Evolutionary conservation across 495 filamentous ascomycete genomes (phyloP).

Genomic region (Cairneyella variabilis): DNA sequence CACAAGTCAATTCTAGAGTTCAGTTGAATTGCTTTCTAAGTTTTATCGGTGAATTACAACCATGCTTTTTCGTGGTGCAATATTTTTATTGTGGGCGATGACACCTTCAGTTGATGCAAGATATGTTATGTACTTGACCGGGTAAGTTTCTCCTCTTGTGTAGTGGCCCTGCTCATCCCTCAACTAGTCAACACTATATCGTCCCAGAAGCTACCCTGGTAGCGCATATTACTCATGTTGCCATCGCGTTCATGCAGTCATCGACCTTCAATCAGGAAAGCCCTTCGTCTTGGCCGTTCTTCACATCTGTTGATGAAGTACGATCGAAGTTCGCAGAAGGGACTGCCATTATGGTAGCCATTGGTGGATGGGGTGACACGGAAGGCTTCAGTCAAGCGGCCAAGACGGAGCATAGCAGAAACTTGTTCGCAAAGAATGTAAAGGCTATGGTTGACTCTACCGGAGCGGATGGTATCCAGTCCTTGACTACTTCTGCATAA

Average conservation of each 20-base stretch:
- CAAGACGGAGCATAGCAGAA: slow-evolving; percentile 45
- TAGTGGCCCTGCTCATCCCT: not conserved
- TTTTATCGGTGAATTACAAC: too few relatives aligned
- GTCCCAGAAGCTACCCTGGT: slow-evolving; percentile 43
- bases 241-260: slow-evolving; percentile 63
- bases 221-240: slow-evolving; percentile 55
- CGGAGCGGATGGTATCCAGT: slow-evolving; percentile 52
- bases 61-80: not conserved
- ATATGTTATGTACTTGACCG: slow-evolving; percentile 59
- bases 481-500: not conserved
- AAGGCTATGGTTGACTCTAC: slow-evolving; percentile 56
- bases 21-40: too few relatives aligned
- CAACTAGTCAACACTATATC: slow-evolving; percentile 46
- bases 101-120: slow-evolving; percentile 27
- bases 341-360: slow-evolving; percentile 65
- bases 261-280: slow-evolving; percentile 53
- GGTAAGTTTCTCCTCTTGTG: slow-evolving; percentile 31
- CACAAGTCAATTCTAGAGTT: too few relatives aligned
- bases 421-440: slow-evolving; percentile 61
- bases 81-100: slow-evolving; percentile 4
- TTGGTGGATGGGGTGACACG: slow-evolving; percentile 73
- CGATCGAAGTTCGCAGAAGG: slow-evolving; percentile 53
- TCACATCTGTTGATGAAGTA: slow-evolving; percentile 52
- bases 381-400: slow-evolving; percentile 57
- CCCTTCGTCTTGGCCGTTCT: slow-evolving; percentile 51